A percentile compares a stretch with the other conserved stretches of the same genome.
phyloP scores from a whole-genome alignment of 225 moss, liverwort and hornwort species.

The Lunularia cruciata region DNA sequence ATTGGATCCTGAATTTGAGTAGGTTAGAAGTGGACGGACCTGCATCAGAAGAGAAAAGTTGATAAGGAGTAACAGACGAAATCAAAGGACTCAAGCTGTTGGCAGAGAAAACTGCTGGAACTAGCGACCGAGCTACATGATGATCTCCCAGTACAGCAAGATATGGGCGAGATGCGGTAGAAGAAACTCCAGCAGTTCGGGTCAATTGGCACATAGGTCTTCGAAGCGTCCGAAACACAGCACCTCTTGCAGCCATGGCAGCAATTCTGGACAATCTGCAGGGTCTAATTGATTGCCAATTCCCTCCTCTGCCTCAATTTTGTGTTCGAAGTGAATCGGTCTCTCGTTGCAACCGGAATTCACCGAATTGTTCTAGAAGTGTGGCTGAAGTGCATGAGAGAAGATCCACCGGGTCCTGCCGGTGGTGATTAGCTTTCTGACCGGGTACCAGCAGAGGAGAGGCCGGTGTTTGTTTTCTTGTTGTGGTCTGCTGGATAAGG shows the following conservation, averaged over 20 bases:
- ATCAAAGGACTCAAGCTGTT: not conserved
- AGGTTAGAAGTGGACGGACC: constrained; percentile 15
- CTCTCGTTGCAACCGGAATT: no score
- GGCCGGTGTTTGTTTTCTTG: no score
- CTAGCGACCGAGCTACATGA: not conserved
- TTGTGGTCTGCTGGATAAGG: no score
- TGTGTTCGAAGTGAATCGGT: no score
- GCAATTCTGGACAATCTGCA: not conserved
- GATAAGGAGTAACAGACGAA: not conserved
- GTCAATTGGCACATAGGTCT: constrained; percentile 2
- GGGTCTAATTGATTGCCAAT: no score
- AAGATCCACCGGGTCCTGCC: no score
- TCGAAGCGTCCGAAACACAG: not conserved
- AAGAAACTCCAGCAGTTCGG: not conserved
- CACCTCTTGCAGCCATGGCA: constrained; percentile 12
- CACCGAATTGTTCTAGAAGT: no score
- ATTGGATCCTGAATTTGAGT: not conserved
- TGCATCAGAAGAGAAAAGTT: constrained; percentile 30
- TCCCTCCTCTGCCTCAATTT: no score
- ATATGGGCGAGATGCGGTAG: not conserved
- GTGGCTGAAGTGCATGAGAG: no score
- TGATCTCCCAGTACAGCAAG: not conserved
- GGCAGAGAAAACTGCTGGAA: not conserved
- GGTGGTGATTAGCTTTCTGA: no score
- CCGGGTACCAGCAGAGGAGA: no score